phyloP scores from a whole-genome alignment of 331 rosid species.

The Pyrus hybrid region DNA sequence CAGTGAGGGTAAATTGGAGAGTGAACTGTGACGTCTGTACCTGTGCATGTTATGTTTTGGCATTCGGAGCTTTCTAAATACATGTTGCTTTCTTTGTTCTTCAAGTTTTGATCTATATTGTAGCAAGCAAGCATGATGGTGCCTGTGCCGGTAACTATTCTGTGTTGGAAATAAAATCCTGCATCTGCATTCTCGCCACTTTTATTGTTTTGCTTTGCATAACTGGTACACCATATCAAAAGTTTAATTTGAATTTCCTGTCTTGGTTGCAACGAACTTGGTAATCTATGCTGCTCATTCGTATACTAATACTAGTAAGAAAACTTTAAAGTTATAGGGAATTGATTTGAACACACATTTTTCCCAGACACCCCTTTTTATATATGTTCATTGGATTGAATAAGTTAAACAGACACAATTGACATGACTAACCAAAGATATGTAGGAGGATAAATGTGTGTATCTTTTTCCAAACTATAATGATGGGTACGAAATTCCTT shows the following conservation, averaged over 20 bases:
- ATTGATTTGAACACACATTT: too few relatives aligned
- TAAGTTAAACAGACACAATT: too few relatives aligned
- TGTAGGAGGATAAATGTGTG: too few relatives aligned
- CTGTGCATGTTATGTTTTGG: slow-evolving; percentile 42
- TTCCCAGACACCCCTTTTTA: too few relatives aligned
- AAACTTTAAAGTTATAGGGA: neutral
- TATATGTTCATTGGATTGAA: too few relatives aligned
- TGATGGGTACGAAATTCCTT: too few relatives aligned
- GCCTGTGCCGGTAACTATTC: neutral
- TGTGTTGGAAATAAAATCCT: neutral
- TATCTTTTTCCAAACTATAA: too few relatives aligned
- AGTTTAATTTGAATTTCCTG: neutral
- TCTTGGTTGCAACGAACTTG: neutral
- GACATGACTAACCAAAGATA: too few relatives aligned
- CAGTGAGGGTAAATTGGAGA: slow-evolving; percentile 39
- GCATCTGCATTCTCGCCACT: neutral
- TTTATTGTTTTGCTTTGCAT: neutral
- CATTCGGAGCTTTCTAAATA: slow-evolving; percentile 44
- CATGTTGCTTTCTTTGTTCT: slow-evolving; percentile 18
- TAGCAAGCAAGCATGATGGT: neutral
- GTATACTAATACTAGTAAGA: neutral
- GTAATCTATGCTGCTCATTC: neutral
- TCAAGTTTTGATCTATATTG: slow-evolving; percentile 12
- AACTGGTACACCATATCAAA: neutral
- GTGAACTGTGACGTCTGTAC: slow-evolving; percentile 27